Conservation (phyloP, 2,329 filamentous ascomycete genomes). For the Pyricularia grisea region DNA sequence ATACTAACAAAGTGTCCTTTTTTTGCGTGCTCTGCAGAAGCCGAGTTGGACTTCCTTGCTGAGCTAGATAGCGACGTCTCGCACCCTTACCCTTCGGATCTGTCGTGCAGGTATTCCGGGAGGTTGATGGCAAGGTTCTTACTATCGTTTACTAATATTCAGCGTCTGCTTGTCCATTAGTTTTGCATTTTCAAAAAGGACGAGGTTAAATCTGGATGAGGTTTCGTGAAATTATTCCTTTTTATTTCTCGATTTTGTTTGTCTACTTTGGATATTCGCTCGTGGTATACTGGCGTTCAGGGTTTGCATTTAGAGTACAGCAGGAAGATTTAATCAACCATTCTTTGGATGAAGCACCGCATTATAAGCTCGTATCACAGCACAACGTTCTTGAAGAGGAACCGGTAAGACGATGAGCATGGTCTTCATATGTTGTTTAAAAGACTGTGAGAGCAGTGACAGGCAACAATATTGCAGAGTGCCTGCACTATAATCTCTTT, state of each 20-base stretch:
- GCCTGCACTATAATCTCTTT: too few relatives aligned
- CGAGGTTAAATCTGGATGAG: background rate
- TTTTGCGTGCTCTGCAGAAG: constrained; percentile 14
- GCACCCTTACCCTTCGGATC: constrained; percentile 36
- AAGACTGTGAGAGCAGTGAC: background rate
- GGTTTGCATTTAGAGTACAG: background rate
- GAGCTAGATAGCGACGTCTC: constrained; percentile 26
- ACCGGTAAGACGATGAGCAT: too few relatives aligned
- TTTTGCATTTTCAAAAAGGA: background rate
- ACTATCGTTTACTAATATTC: constrained; percentile 42
- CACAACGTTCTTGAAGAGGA: background rate
- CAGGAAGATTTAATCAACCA: background rate
- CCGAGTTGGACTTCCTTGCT: constrained; percentile 33
- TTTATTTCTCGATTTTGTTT: background rate
- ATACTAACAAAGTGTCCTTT: background rate
- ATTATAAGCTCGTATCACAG: background rate
- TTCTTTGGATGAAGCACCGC: background rate
- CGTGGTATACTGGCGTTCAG: background rate
- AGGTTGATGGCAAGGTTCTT: constrained; percentile 44
- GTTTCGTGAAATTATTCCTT: background rate
- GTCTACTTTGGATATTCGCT: background rate
- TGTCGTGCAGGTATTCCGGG: constrained; percentile 41
- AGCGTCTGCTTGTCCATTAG: constrained; percentile 30
- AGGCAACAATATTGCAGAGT: background rate
- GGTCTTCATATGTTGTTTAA: background rate